Base-by-base conservation (phyloP, 257 asterid species). In the Solanum neorickii region DNA sequence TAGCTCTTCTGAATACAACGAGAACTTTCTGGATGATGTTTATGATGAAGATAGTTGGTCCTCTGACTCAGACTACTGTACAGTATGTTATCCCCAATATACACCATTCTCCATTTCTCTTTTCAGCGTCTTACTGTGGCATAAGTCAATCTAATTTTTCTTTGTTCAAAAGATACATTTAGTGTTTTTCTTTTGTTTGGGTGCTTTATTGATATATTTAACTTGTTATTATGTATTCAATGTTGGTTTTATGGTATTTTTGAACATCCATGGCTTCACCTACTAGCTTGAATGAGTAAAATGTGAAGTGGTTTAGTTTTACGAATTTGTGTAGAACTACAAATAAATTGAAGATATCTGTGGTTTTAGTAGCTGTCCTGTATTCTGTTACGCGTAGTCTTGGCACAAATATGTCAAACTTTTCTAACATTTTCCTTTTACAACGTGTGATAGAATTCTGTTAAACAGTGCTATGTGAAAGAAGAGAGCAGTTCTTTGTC, bases 21-120 rank as follows among this genome's bases (percentile, higher is more conserved):
- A 95, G 88, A 73, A 86, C 73, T 33, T 88, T 69, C 89, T 86
- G 69, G 90, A 90, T 82, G 94, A 92, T 89, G 76, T 89, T 44
- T 95, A 98, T 3, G 98, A 96, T 74, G 20, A 84, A 73, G 98
- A 93, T 52, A 91, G 92, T 91, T 94, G 95, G 94, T 92, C 98
- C 49, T 80, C 68, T 35, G 85, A 80, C 69, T 85, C 87, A 10
- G 98, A 92, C 49, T 78, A 87, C 86, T 95, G 94, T 88, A 52
- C 68, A 41, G 94, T 86, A 93, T 46, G 84, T 87, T 82, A 76
- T 86, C 85, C 23, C 35, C 82, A 25, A n/a, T 3, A 15, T 23
- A 15, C 5, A 16, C 25, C 13, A 44, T 41, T 62, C 59, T 76
- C 83, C 56, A 80, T 9, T 86, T 6, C 49, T 47, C 69, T 60